Evolutionary conservation across 2,329 filamentous ascomycete genomes (phyloP), one percentile per base, ranked within the genome.

Genomic region (Fusarium nematophilum): DNA sequence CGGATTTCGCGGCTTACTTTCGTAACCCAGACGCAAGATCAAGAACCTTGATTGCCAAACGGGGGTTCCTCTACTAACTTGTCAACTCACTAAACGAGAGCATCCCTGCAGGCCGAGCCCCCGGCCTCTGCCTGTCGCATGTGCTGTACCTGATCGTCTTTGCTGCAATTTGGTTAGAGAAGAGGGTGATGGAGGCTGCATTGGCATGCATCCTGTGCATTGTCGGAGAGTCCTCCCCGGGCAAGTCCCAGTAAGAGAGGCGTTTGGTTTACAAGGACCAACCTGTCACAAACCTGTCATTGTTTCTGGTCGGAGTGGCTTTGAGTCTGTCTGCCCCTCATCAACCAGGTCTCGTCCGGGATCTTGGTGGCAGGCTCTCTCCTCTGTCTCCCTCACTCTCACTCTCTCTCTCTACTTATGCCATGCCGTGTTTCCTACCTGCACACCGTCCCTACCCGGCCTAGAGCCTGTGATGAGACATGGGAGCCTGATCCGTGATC

Each of bases 401-500:
- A n/a, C n/a, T n/a, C n/a, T n/a, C n/a, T n/a, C n/a, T n/a, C n/a
- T n/a, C n/a, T n/a, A n/a, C n/a, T n/a, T n/a, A n/a, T 14, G 30
- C 25, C 13, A 30, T 39, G 25, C 33, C 31, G 39, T 57, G 43
- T 43, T 47, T 47, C 30, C 21, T 37, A 47, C 33, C 45, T 39
- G 17, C 36, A 40, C 36, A 17, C 47, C 37, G 30, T 36, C 47
- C 30, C 25, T 43, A 37, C 37, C 36, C 60, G 27, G 36, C 34
- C n/a, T 31, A 40, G 37, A 53, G 43, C 34, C 21, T 18, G 47
- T 64, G 59, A 64, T 48, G 60, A 64, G 60, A 64, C 61, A 62
- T 44, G 37, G 37, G 27, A 64, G 42, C 43, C 55, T 63, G 60
- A 53, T 57, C 55, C 56, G 43, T 43, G 30, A 40, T 48, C 39